Conservation (phyloP, 2,329 filamentous ascomycete species). For the Sclerotinia subarctica region DNA sequence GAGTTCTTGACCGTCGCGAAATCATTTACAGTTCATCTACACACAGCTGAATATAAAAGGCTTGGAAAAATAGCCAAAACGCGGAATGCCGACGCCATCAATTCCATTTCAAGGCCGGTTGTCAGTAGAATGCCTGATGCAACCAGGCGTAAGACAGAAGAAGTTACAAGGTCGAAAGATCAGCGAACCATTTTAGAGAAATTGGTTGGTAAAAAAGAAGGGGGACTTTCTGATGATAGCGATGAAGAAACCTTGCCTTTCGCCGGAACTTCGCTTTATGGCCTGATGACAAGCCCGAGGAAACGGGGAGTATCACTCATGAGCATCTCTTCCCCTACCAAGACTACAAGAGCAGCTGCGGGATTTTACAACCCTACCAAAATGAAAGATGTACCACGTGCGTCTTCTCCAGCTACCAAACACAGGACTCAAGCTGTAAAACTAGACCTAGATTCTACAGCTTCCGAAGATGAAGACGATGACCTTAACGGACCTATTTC, state of each 20-base stretch:
- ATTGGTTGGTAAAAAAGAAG: slow-evolving; percentile 28
- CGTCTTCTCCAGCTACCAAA: slow-evolving; percentile 4
- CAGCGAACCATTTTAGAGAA: slow-evolving; percentile 39
- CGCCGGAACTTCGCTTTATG: slow-evolving; percentile 43
- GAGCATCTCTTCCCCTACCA: slow-evolving; percentile 26
- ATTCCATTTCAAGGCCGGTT: slow-evolving; percentile 42
- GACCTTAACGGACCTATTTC: slow-evolving; percentile 35
- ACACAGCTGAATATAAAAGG: slow-evolving; percentile 72
- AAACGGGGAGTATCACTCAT: slow-evolving; percentile 37
- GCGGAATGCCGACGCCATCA: slow-evolving; percentile 50
- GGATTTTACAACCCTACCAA: slow-evolving; percentile 33
- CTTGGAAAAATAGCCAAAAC: slow-evolving; percentile 56
- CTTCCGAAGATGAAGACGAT: slow-evolving; percentile 29
- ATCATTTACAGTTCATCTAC: slow-evolving; percentile 69
- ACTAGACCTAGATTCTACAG: slow-evolving; percentile 15
- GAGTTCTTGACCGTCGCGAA: slow-evolving; percentile 67
- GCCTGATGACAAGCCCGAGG: slow-evolving; percentile 44
- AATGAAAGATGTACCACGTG: neutral
- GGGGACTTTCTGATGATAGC: slow-evolving; percentile 34
- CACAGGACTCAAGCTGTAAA: neutral
- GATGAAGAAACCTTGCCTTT: slow-evolving; percentile 37
- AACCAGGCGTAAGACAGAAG: slow-evolving; percentile 37
- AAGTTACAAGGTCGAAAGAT: slow-evolving; percentile 39
- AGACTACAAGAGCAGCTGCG: slow-evolving; percentile 37
- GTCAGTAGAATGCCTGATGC: slow-evolving; percentile 36